Conservation (phyloP, 768 basidiomycete genomes). For the Termitomyces sp. region DNA sequence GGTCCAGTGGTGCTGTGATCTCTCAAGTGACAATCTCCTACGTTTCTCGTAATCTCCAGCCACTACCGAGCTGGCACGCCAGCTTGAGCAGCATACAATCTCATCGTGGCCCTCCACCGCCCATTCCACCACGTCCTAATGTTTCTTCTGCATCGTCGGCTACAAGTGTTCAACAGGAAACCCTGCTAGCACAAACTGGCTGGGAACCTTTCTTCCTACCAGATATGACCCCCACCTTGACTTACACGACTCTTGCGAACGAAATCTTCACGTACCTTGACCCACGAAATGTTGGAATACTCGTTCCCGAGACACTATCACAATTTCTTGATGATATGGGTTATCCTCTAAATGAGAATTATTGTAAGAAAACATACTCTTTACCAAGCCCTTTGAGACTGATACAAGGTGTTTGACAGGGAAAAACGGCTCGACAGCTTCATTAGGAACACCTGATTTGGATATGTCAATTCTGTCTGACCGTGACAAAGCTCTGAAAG, state of each 20-base stretch:
- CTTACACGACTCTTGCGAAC: slow-evolving; percentile 10
- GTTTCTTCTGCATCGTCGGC: not conserved
- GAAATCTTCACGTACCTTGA: slow-evolving; percentile 15
- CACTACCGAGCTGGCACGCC: not conserved
- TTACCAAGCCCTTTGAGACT: not conserved
- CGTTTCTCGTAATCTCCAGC: not conserved
- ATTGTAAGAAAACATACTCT: not conserved
- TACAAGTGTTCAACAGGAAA: not conserved
- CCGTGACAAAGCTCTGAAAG: slow-evolving; percentile 9
- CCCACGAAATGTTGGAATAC: slow-evolving; percentile 4
- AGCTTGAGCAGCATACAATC: not conserved
- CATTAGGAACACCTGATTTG: not conserved
- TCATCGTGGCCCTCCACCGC: not conserved
- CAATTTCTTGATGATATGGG: slow-evolving; percentile 15
- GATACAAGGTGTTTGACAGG: not conserved
- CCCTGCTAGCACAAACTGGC: not conserved
- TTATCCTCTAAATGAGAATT: slow-evolving; percentile 8
- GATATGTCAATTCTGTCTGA: not conserved
- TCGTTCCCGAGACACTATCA: slow-evolving; percentile 10
- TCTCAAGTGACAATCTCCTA: slow-evolving; percentile 5
- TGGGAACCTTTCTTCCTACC: slow-evolving; percentile 14
- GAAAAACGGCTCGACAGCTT: slow-evolving; percentile 8
- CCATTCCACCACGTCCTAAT: not conserved
- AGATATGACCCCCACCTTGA: slow-evolving; percentile 10
- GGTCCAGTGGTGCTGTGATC: not conserved